These are phyloP conservation scores for Sicyos edulis DNA, from an alignment of 306 rosid genomes.

Conservation along the genomic window DNA sequence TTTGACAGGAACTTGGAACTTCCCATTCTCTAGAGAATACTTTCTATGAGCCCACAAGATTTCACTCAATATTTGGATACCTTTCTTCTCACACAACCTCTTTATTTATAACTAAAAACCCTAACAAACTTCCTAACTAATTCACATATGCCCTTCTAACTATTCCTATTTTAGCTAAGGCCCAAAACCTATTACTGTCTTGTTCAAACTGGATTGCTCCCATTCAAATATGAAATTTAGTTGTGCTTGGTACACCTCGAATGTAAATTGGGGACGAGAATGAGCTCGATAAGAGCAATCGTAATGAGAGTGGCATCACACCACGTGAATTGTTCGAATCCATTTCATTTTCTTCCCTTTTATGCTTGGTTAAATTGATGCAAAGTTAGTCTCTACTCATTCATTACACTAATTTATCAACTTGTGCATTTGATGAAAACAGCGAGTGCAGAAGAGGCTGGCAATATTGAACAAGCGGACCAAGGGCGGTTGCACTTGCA, in stretches of 20 bases:
- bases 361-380: neutral
- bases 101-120: too few species aligned
- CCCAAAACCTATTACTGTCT: too few species aligned
- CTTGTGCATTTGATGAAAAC: slow-evolving; percentile 34
- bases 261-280: neutral
- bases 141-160: too few species aligned
- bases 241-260: neutral
- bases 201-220: neutral
- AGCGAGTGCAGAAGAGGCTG: slow-evolving; percentile 94
- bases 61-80: too few species aligned
- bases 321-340: neutral
- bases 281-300: neutral
- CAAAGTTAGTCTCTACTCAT: neutral
- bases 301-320: neutral
- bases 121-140: too few species aligned
- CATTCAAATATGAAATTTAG: neutral
- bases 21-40: too few species aligned
- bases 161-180: too few species aligned
- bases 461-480: slow-evolving; percentile 74
- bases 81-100: too few species aligned
- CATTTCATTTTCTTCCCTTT: neutral
- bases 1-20: too few species aligned
- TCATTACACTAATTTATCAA: slow-evolving; percentile 17
- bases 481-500: slow-evolving; percentile 90
- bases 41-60: too few species aligned